Base-by-base conservation (phyloP, 2,329 filamentous ascomycete genomes). In the Diaporthe australafricana region DNA sequence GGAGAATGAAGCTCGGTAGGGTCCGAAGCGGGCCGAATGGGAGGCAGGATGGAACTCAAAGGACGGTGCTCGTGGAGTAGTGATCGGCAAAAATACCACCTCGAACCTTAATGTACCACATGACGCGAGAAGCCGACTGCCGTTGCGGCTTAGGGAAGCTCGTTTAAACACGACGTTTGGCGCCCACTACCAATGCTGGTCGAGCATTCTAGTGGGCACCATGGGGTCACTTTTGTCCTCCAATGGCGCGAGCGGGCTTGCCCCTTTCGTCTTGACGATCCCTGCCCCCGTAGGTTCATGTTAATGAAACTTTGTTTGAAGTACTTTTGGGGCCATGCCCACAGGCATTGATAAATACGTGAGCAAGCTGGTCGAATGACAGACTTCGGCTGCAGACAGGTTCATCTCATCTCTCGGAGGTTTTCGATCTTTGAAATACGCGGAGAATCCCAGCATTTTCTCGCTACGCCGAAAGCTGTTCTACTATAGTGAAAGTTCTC, bases 241-340 rank as follows among this genome's bases (percentile, higher is more conserved):
- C 45, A 69, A 60, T 69, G 67, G 53, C 42, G n/a, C 56, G 35
- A 42, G 45, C 5, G 17, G 30, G 4, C 45, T 32, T n/a, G 42
- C 42, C 40, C 53, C 32, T 50, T 65, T 65, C 60, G 60, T 65
- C 30, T 12, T 50, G 67, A 52, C 35, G 35, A 69, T 52, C 53
- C 53, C 53, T 69, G 67, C 47, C 53, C 17, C 35, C 60, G 52
- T 22, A 25, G 66, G 52, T 56, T 47, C 52, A 57, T 57, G 27
- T 57, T 48, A 38, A 68, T 57, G 38, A 68, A 68, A 57, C 52
- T 47, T 38, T 68, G 66, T 68, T 68, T 68, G 38, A 32, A 57
- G 66, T 55, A 57, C 66, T 27, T n/a, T n/a, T 48, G 40, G 22
- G 53, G 48, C 40, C 53, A 40, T 17, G 42, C 30, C 60, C 45